A percentile compares a stretch with the other conserved stretches of the same genome.
Conservation (phyloP, 139 green algal genomes). For the Yamagishiella unicocca region DNA sequence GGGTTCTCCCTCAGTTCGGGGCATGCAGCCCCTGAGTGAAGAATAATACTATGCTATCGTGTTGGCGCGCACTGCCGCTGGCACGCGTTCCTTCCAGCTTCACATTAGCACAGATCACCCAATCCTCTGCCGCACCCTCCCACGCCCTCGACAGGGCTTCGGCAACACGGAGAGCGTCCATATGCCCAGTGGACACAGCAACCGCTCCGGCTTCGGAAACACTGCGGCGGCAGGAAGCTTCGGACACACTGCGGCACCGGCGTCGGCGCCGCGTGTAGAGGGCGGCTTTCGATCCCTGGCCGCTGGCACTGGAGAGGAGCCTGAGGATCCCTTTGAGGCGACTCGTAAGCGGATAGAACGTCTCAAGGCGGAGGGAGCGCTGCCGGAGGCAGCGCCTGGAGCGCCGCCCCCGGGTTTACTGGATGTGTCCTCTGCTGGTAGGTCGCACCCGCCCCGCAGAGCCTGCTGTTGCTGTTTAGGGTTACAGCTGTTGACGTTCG, state of each 20-base stretch:
- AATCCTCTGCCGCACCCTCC: neutral
- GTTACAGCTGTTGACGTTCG: neutral
- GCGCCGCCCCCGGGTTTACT: slow-evolving; percentile 7
- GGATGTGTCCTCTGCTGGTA: slow-evolving; percentile 5
- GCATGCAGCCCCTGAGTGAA: neutral
- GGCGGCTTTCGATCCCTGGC: neutral
- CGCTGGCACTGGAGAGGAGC: slow-evolving; percentile 3
- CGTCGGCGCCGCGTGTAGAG: neutral
- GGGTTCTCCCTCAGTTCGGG: neutral
- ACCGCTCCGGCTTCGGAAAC: neutral
- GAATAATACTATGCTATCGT: neutral
- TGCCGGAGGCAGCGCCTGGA: slow-evolving; percentile 9
- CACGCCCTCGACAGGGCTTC: slow-evolving; percentile 4
- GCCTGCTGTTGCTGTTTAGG: neutral
- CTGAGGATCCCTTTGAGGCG: slow-evolving; percentile 75
- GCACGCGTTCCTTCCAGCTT: neutral
- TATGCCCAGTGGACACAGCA: neutral
- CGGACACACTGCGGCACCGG: neutral
- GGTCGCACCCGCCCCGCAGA: no score
- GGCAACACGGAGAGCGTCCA: slow-evolving; percentile 31
- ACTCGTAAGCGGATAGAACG: slow-evolving; percentile 79
- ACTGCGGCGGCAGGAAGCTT: no score
- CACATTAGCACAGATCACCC: neutral
- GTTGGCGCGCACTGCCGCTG: neutral
- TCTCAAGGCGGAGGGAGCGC: slow-evolving; percentile 65